Percentiles rank a stretch among this genome's conserved stretches.
Conservation (phyloP, 2,329 filamentous ascomycete species). For the Trichoderma sp. region DNA sequence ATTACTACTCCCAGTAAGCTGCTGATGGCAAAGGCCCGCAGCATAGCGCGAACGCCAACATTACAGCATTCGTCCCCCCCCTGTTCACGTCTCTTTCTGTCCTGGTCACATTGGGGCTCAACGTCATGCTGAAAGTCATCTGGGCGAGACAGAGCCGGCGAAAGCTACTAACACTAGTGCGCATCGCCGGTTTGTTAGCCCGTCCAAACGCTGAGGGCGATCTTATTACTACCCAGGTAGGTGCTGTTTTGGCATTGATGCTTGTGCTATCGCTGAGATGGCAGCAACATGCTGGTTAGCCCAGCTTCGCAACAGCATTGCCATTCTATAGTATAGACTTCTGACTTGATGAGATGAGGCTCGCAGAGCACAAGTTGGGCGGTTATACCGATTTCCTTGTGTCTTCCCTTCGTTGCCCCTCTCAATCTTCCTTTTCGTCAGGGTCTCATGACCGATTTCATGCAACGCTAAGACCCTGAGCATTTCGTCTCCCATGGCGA, state of each 20-base stretch:
- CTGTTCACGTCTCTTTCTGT: slow-evolving; percentile 27
- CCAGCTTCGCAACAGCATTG: neutral
- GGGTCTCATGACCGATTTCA: slow-evolving; percentile 40
- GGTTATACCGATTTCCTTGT: neutral
- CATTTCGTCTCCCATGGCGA: slow-evolving; percentile 28
- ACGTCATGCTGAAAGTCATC: slow-evolving; percentile 34
- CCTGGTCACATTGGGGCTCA: slow-evolving; percentile 31
- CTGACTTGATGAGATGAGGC: neutral
- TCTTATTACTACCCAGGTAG: neutral
- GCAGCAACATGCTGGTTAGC: neutral
- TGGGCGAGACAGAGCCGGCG: slow-evolving; percentile 19
- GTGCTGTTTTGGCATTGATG: too few species aligned
- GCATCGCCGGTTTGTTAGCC: neutral
- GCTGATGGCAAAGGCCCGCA: slow-evolving; percentile 26
- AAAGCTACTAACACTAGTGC: slow-evolving; percentile 13
- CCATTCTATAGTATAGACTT: neutral
- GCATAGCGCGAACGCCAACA: slow-evolving; percentile 26
- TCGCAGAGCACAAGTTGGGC: neutral
- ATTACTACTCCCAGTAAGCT: neutral
- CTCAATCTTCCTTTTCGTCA: slow-evolving; percentile 7
- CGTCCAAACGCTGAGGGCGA: slow-evolving; percentile 10
- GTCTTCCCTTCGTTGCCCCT: neutral
- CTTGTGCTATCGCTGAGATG: neutral
- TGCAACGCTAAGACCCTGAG: slow-evolving; percentile 37
- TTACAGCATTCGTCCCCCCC: slow-evolving; percentile 22